phyloP scores from a whole-genome alignment of 2,329 filamentous ascomycete species.

The Westerdykella aurantiaca region DNA sequence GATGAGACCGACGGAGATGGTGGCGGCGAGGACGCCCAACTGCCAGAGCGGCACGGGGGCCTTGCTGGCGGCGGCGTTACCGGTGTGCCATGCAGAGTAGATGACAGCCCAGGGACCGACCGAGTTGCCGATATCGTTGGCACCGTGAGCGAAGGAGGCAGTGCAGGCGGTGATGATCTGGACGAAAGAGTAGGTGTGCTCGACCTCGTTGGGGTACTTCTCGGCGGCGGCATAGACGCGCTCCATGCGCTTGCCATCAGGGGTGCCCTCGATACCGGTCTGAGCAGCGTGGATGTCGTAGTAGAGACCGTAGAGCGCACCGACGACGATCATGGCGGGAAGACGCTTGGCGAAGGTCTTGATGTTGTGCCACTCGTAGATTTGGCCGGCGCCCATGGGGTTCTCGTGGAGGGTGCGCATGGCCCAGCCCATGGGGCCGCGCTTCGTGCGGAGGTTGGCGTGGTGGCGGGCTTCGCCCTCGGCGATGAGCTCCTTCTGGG shows the following conservation, averaged over 20 bases:
- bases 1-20: conserved; percentile 59
- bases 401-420: conserved; percentile 72
- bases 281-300: conserved; percentile 79
- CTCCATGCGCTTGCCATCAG: conserved; percentile 66
- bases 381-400: conserved; percentile 63
- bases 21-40: conserved; percentile 60
- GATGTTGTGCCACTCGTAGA: conserved; percentile 71
- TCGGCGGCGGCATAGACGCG: conserved; percentile 53
- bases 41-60: conserved; percentile 68
- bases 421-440: conserved; percentile 72
- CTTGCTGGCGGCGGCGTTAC: conserved; percentile 56
- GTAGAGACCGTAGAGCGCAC: conserved; percentile 65
- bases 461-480: conserved; percentile 55
- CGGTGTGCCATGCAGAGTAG: conserved; percentile 48
- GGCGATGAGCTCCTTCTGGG: conserved; percentile 58
- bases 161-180: conserved; percentile 46
- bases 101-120: conserved; percentile 36
- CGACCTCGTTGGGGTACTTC: conserved; percentile 36
- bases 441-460: conserved; percentile 56
- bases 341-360: conserved; percentile 58
- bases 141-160: conserved; percentile 55
- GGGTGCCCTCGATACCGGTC: conserved; percentile 63
- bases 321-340: conserved; percentile 61
- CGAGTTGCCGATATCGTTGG: conserved; percentile 55
- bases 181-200: conserved; percentile 44